A percentile compares a stretch with the other conserved stretches of the same genome.
Conservation (phyloP, 805 yeast genomes). For the Spathaspora hagerdaliae region DNA sequence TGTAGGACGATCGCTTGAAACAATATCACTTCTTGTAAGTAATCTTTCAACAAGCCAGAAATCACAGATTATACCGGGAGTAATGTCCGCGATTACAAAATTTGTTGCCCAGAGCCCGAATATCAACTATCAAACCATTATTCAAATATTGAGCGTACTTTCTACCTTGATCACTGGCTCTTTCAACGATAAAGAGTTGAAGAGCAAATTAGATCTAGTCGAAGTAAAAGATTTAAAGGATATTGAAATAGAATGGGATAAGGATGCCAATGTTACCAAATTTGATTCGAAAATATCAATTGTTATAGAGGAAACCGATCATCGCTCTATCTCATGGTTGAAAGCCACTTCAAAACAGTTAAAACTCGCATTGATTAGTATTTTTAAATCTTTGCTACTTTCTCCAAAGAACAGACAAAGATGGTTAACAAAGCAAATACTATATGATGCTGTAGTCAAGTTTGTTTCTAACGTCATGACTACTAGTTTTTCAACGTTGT, state of each 20-base stretch:
- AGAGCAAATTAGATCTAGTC: conserved; percentile 3
- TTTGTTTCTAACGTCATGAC: conserved; percentile 19
- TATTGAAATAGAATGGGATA: conserved; percentile 6
- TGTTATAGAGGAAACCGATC: conserved; percentile 1
- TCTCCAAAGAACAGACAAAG: conserved; percentile 15
- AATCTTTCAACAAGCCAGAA: conserved; percentile 25
- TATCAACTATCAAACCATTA: conserved; percentile 19
- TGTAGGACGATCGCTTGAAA: neutral
- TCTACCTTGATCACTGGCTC: conserved; percentile 20
- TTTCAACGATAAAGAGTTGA: conserved; percentile 23
- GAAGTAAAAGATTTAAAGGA: conserved; percentile 2
- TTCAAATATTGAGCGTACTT: conserved; percentile 19
- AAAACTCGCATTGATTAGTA: conserved; percentile 26
- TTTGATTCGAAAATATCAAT: conserved; percentile 1
- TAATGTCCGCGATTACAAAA: conserved; percentile 28
- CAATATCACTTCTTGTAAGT: neutral
- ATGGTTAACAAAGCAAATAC: conserved; percentile 18
- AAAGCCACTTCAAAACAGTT: conserved; percentile 35
- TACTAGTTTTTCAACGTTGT: conserved; percentile 29
- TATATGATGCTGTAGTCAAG: conserved; percentile 17
- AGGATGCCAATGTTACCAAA: conserved; percentile 1
- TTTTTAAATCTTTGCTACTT: conserved; percentile 28
- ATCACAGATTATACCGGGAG: conserved; percentile 39
- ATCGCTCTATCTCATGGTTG: conserved; percentile 28
- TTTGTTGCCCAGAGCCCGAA: conserved; percentile 18